A percentile compares a stretch with the other conserved stretches of the same genome.
Conservation (phyloP, 2,329 filamentous ascomycete genomes). For the Pezicula neosporulosa region DNA sequence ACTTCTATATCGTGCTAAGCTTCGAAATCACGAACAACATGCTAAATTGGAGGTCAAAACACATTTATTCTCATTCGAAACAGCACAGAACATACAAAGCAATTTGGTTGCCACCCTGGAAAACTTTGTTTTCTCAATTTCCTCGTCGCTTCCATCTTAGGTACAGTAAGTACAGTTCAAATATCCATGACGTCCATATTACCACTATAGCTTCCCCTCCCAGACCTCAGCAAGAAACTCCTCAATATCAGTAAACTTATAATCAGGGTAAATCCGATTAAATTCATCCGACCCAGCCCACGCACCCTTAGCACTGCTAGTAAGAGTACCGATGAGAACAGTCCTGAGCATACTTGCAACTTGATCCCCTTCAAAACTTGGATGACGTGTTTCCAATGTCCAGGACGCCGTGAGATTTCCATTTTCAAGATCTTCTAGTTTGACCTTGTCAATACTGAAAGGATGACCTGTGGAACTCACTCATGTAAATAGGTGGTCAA, state of each 20-base stretch:
- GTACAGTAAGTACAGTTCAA: no score
- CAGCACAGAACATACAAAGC: no score
- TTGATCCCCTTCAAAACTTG: constrained; percentile 30
- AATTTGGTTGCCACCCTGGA: no score
- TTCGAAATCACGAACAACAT: no score
- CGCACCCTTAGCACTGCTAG: constrained; percentile 36
- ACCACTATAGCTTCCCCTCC: constrained; percentile 29
- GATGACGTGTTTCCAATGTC: constrained; percentile 31
- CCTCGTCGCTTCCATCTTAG: no score
- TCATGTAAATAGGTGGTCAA: constrained; percentile 10
- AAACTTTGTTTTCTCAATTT: no score
- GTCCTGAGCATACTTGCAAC: constrained; percentile 30
- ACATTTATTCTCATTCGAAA: no score
- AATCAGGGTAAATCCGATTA: constrained; percentile 41
- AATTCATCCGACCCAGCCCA: constrained; percentile 41
- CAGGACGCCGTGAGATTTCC: constrained; percentile 39
- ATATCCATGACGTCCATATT: background rate
- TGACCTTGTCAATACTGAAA: constrained; percentile 42
- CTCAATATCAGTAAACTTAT: constrained; percentile 35
- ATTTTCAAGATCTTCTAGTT: constrained; percentile 41
- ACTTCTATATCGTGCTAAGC: no score
- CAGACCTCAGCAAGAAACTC: constrained; percentile 34
- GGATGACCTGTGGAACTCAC: constrained; percentile 26
- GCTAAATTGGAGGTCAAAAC: no score
- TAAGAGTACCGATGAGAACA: constrained; percentile 38